Base-by-base conservation (phyloP, 257 asterid genomes). In the Dorcoceras hygrometricum region DNA sequence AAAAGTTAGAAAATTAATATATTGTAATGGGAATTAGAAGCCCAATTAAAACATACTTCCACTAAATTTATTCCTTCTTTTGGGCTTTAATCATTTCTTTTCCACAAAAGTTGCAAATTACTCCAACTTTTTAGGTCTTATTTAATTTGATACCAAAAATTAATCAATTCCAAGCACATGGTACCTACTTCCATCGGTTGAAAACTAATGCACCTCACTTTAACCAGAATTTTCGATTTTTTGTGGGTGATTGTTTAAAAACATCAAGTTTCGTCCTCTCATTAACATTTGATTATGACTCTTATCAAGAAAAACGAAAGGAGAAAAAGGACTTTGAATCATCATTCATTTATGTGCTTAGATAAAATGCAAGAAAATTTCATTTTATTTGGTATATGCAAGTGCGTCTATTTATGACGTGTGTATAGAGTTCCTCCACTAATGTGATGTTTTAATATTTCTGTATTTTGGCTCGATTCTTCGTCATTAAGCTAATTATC, bases 401-500 rank as follows among this genome's bases (percentile, higher is more conserved):
- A 0, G 50, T 12, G 43, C 1, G 2, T 32, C 8, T 32, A 31
- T 36, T 12, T 36, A 4, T 36, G 48, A 10, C 11, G 18, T 36
- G 18, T 2, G 53, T 43, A 7, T 43, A 16, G 53, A 14, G 14
- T 43, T 43, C 16, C 53, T 14, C 53, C 53, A 4, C 5, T 4
- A 16, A 43, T 43, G 20, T 4, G 20, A 16, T 43, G 20, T 43
- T 6, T 14, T 43, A 14, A 14, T 16, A 14, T 69, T 43, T 63
- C 53, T 66, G 39, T 75, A 72, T 75, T 58, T 28, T 34, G 66
- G 65, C 63, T n/a, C 75, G 81, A 87, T 79, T 78, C 95, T 87
- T 87, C 79, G 79, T 71, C 66, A 78, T 85, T 84, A 87, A 87
- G 95, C 78, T 87, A 77, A 77, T 78, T 71, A 65, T 63, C 57